Evolutionary conservation across 306 rosid species (phyloP), one percentile per base, ranked within the genome.

Genomic region (Rubus parviflorus): DNA sequence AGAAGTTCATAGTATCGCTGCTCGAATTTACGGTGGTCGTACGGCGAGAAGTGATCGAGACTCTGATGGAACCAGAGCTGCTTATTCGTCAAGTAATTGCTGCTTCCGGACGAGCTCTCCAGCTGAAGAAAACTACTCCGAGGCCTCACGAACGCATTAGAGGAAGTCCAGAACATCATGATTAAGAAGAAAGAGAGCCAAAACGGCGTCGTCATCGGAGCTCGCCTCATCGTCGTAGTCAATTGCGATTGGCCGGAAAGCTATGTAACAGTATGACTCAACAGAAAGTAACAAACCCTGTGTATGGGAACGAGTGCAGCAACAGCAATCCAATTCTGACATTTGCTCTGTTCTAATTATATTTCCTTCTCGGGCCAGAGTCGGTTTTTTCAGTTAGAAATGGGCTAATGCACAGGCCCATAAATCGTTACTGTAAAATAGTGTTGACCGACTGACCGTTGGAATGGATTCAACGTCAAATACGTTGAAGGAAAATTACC

Each of bases 1-100:
- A 89, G 90, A 79, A 81, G 93, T 83, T 95, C 97, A 53, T 88
- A 95, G 86, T 95, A 95, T 14, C 99, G 97, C 74, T 92, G 99
- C 80, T 74, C 76, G 81, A 95, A 95, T 51, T 74, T 81, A 16
- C 92, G 85, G 80, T 84, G 97, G 75, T 92, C 95, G 76, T 67
- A 90, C 82, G 93, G 97, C 62, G 96, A 88, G 84, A 86, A 93
- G 79, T 93, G 98, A 23, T 93, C 97, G 80, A 93, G 93, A 13
- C 90, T 91, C 81, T 91, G 98, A 7, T 75, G 69, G 78, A 91
- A 88, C 97, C 96, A 93, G 16, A 83, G 80, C 81, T 86, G 89
- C 54, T 87, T 35, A 41, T 63, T 72, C 42, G 91, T 90, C 40
- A 91, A 85, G 86, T 82, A 86, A 1, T 46, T 79, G 76, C 41